Conservation (phyloP, 371 early-diverging fungal genomes). For the Mucor ambiguus region DNA sequence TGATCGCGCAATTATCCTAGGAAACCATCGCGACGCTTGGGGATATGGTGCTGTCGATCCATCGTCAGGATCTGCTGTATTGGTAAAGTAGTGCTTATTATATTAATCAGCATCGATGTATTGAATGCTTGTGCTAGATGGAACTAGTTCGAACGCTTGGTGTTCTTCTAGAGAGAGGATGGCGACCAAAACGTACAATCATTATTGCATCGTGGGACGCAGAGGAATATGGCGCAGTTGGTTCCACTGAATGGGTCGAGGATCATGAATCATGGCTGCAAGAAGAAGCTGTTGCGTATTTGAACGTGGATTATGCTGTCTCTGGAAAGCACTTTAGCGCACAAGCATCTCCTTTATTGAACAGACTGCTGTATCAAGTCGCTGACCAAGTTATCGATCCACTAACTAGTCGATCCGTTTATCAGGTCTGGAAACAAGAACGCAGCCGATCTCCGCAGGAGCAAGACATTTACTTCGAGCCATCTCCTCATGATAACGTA, state of each 20-base stretch:
- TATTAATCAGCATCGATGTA: not conserved
- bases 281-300: slow-evolving; percentile 56
- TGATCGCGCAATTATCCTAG: slow-evolving; percentile 59
- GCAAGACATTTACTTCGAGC: slow-evolving; percentile 1
- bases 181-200: slow-evolving; percentile 70
- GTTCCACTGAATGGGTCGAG: slow-evolving; percentile 76
- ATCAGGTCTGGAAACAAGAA: slow-evolving; percentile 47
- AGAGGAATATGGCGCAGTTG: slow-evolving; percentile 65
- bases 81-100: slow-evolving; percentile 35
- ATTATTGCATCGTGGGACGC: slow-evolving; percentile 74
- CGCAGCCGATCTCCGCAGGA: not conserved
- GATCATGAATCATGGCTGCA: slow-evolving; percentile 58
- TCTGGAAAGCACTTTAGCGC: slow-evolving; percentile 53
- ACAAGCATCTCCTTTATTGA: slow-evolving; percentile 57
- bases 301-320: slow-evolving; percentile 60
- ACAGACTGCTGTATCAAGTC: slow-evolving; percentile 50
- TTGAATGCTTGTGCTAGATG: slow-evolving; percentile 28
- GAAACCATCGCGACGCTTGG: slow-evolving; percentile 73
- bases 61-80: slow-evolving; percentile 61
- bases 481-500: not conserved
- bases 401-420: slow-evolving; percentile 45
- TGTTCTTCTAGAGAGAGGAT: slow-evolving; percentile 55
- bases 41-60: slow-evolving; percentile 66
- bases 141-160: slow-evolving; percentile 63
- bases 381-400: slow-evolving; percentile 54